These are phyloP conservation scores for Ganoderma leucocontextum DNA, from an alignment of 1,284 basidiomycete species.

Conservation along the genomic window DNA sequence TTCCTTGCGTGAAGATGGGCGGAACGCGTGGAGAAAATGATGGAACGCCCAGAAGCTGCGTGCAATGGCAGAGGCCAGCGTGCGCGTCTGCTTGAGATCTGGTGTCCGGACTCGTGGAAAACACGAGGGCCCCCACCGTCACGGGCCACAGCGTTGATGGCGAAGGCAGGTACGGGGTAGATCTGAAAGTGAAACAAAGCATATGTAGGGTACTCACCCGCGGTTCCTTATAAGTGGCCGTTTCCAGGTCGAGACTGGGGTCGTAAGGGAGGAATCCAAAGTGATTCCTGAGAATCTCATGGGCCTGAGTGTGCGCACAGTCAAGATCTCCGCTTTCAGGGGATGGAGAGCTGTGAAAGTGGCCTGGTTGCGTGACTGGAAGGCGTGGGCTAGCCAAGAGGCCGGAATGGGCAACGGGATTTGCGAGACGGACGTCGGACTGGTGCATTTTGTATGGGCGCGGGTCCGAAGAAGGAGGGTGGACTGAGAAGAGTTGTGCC, in stretches of 20 bases:
- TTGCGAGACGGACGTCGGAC: not conserved
- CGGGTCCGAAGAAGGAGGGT: constrained; percentile 4
- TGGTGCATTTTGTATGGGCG: not conserved
- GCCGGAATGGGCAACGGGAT: constrained; percentile 5
- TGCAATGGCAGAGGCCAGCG: not conserved
- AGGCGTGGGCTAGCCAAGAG: not conserved
- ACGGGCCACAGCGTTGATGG: constrained; percentile 24
- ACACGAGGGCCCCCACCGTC: constrained; percentile 21
- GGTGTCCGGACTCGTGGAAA: constrained; percentile 27
- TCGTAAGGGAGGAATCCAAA: constrained; percentile 34
- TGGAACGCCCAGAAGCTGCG: constrained; percentile 20
- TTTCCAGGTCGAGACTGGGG: constrained; percentile 28
- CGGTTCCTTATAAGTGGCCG: constrained; percentile 18
- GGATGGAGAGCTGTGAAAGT: not conserved
- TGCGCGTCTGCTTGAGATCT: constrained; percentile 21
- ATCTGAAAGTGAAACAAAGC: constrained; percentile 4
- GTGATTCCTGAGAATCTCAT: constrained; percentile 30
- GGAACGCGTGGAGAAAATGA: constrained; percentile 27
- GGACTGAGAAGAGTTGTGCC: not conserved
- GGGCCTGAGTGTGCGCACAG: constrained; percentile 16
- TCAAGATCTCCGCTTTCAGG: constrained; percentile 9
- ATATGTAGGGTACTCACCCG: constrained; percentile 22
- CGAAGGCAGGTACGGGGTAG: constrained; percentile 9
- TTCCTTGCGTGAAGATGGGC: constrained; percentile 30
- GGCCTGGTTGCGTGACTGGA: not conserved